phyloP scores from a whole-genome alignment of 2,329 filamentous ascomycete genomes.

The Colletotrichum sojae region DNA sequence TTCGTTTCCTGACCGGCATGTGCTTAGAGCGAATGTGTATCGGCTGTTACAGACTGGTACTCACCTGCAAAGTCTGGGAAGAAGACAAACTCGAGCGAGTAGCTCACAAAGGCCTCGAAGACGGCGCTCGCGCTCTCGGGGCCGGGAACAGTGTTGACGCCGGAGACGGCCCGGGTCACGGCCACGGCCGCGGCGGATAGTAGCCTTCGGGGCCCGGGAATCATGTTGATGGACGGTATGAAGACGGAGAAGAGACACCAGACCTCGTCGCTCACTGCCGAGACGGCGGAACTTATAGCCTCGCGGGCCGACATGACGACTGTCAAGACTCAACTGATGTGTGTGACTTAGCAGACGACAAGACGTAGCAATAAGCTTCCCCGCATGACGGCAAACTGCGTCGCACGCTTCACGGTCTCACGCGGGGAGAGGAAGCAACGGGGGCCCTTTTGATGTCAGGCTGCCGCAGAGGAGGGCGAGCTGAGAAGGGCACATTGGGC shows the following conservation, averaged over 20 bases:
- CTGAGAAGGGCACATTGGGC: neutral
- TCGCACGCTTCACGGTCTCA: neutral
- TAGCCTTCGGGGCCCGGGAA: conserved; percentile 3
- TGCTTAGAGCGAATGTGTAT: neutral
- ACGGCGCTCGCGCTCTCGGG: conserved; percentile 24
- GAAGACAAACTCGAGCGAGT: conserved; percentile 65
- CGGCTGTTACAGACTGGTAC: neutral
- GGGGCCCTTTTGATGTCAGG: conserved; percentile 1
- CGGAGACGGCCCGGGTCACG: neutral
- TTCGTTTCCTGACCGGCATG: conserved; percentile 58
- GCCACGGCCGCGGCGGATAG: conserved; percentile 9
- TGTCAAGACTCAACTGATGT: neutral
- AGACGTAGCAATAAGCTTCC: conserved; percentile 25
- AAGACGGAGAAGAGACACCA: conserved; percentile 20
- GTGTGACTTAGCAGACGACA: neutral
- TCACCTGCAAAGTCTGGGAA: conserved; percentile 66
- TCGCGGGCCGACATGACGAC: conserved; percentile 20
- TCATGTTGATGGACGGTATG: conserved; percentile 5
- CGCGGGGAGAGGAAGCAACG: neutral
- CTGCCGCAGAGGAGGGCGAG: conserved; percentile 1
- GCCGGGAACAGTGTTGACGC: conserved; percentile 23
- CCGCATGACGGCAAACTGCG: conserved; percentile 17
- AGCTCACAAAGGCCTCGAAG: conserved; percentile 63
- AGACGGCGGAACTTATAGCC: conserved; percentile 16
- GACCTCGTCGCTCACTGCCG: conserved; percentile 21